Conservation (phyloP, 1,284 basidiomycete genomes). For the Trichosporon asahii region DNA sequence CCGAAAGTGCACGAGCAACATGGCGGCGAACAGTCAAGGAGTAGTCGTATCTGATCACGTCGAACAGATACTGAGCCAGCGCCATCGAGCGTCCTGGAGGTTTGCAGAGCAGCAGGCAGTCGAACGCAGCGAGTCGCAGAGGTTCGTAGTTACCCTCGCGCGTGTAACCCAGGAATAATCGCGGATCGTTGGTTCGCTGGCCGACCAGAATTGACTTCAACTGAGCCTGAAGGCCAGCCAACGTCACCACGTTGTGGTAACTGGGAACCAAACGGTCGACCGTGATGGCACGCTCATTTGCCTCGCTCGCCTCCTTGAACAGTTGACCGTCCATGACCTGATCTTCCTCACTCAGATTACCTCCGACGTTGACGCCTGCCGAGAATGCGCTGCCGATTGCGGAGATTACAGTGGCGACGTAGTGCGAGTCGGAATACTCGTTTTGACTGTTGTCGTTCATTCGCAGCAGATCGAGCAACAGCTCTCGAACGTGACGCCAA, state of each 20-base stretch:
- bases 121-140: slow-evolving; percentile 87
- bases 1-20: slow-evolving; percentile 78
- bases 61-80: slow-evolving; percentile 80
- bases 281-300: slow-evolving; percentile 85
- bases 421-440: slow-evolving; percentile 85
- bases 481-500: slow-evolving; percentile 80
- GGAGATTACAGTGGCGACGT: slow-evolving; percentile 81
- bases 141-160: slow-evolving; percentile 90
- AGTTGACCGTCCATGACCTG: slow-evolving; percentile 51
- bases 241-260: slow-evolving; percentile 87
- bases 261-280: slow-evolving; percentile 95
- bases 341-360: slow-evolving; percentile 19
- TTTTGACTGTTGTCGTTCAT: slow-evolving; percentile 96
- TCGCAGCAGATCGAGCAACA: slow-evolving; percentile 82
- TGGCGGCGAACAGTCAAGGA: slow-evolving; percentile 78
- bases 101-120: slow-evolving; percentile 85
- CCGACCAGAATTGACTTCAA: slow-evolving; percentile 73
- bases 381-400: slow-evolving; percentile 60
- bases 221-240: slow-evolving; percentile 84
- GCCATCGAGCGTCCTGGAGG: slow-evolving; percentile 53
- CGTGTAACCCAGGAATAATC: slow-evolving; percentile 81
- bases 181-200: slow-evolving; percentile 75
- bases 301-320: slow-evolving; percentile 67
- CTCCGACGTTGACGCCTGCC: slow-evolving; percentile 27
- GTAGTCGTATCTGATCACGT: slow-evolving; percentile 82